Percentiles rank a stretch among this genome's conserved stretches.
Evolutionary conservation across 306 rosid genomes (phyloP).

Genomic region (Canavalia gladiata): DNA sequence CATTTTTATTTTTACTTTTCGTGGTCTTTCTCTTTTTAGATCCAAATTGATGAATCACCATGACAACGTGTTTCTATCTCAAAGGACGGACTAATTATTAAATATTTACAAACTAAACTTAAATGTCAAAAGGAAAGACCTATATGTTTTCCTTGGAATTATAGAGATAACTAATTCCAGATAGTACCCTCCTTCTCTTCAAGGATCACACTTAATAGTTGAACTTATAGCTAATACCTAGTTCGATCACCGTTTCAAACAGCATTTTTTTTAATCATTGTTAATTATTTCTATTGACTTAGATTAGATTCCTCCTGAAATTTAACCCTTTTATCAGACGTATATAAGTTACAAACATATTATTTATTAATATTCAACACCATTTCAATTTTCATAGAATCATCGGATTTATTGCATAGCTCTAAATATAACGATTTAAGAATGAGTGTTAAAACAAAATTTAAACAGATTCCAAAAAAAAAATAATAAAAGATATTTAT

Average conservation of each 20-base stretch:
- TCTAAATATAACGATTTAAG: too few species aligned
- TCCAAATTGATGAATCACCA: constrained; percentile 12
- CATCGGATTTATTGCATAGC: background rate
- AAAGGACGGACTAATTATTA: background rate
- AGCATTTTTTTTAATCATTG: background rate
- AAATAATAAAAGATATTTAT: too few species aligned
- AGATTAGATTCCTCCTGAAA: background rate
- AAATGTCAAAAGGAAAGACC: too few species aligned
- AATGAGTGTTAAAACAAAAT: too few species aligned
- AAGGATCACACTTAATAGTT: too few species aligned
- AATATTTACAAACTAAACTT: too few species aligned
- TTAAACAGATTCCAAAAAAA: too few species aligned
- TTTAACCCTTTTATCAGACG: background rate
- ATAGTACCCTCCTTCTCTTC: too few species aligned
- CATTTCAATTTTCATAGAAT: background rate
- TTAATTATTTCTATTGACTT: background rate
- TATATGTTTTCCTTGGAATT: too few species aligned
- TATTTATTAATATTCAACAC: constrained; percentile 9
- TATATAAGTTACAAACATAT: background rate
- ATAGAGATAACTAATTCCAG: too few species aligned
- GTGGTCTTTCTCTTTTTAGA: background rate
- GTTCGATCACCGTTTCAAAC: background rate
- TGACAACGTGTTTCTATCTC: background rate
- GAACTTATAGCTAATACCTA: background rate
- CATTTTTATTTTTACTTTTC: background rate